Evolutionary conservation across 805 yeast species (phyloP).

Genomic region (Brettanomyces anomalus): DNA sequence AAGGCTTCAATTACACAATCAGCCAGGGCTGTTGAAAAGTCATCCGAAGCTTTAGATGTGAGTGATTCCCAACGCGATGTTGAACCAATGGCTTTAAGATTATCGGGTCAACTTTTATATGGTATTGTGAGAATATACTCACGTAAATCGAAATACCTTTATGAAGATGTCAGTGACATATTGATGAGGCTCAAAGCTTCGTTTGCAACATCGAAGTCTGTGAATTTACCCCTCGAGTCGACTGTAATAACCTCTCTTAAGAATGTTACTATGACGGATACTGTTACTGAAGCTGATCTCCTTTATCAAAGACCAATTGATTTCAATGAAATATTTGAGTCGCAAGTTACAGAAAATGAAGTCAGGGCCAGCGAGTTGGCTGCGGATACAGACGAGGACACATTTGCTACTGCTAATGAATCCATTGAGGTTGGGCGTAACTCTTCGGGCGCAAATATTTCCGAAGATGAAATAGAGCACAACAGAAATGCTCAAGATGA

Average conservation of each 20-base stretch:
- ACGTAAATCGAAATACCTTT: constrained; percentile 70
- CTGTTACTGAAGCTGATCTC: constrained; percentile 70
- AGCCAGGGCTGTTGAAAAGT: constrained; percentile 51
- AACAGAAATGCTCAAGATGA: constrained; percentile 6
- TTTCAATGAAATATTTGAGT: constrained; percentile 26
- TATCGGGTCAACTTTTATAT: constrained; percentile 77
- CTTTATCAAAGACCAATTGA: constrained; percentile 54
- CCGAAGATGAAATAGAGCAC: constrained; percentile 15
- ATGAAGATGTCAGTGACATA: constrained; percentile 79
- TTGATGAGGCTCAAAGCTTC: constrained; percentile 61
- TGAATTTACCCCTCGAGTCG: constrained; percentile 50
- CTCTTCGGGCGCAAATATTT: constrained; percentile 2
- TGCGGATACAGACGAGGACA: constrained; percentile 9
- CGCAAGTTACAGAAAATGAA: constrained; percentile 32
- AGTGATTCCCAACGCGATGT: constrained; percentile 11
- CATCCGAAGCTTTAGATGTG: constrained; percentile 18
- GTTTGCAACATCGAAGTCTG: constrained; percentile 40
- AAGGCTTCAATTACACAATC: constrained; percentile 65
- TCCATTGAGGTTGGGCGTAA: constrained; percentile 2
- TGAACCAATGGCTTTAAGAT: constrained; percentile 65
- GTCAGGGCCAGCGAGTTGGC: constrained; percentile 13
- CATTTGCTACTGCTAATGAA: constrained; percentile 2
- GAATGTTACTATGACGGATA: constrained; percentile 60
- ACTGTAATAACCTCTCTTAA: constrained; percentile 54
- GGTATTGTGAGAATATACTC: constrained; percentile 87